Base-by-base conservation (phyloP, 306 rosid species). In the Elaeagnus macrophylla region DNA sequence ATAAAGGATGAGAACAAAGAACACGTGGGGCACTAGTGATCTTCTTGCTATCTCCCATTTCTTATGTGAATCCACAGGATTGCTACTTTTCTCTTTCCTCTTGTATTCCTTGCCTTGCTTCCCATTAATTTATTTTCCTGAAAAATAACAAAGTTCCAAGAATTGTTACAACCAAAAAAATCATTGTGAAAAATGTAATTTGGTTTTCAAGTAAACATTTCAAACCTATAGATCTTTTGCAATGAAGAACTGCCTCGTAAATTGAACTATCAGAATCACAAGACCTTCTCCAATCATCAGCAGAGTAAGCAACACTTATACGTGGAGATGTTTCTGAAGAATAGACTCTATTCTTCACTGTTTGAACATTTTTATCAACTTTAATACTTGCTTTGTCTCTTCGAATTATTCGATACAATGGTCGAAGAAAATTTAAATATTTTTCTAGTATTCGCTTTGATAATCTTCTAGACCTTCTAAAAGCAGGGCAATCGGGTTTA, bases 201-300 rank as follows among this genome's bases (percentile, higher is more conserved):
- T 25, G 32, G 32, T 25, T n/a, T 25, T n/a, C n/a, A 25, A 25
- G 32, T 25, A 25, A 25, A 1, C 3, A 25, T 40, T 1, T 37
- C 72, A 46, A 70, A 91, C 99, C 95, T 60, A 84, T 84, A 32
- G 99, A 91, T 75, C 89, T 84, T 70, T 91, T 91, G 89, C 99
- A 91, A 67, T 91, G 96, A 16, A 87, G 96, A 71, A 91, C 96
- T 43, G 99, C 99, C 72, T 91, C 99, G 69, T 91, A 80, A 58
- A 91, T 91, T 62, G 99, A 91, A 77, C 79, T 78, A 66, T 91
- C 99, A 13, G 96, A 87, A 74, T 91, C 99, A 71, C 96, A 91
- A 17, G 96, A 91, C 73, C 66, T 77, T 44, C 99, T 72, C 85
- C 89, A 84, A 60, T 90, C 93, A 0, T 73, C 66, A 1, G 75